Base-by-base conservation (phyloP, 495 filamentous ascomycete species). In the Aspergillus leporis region DNA sequence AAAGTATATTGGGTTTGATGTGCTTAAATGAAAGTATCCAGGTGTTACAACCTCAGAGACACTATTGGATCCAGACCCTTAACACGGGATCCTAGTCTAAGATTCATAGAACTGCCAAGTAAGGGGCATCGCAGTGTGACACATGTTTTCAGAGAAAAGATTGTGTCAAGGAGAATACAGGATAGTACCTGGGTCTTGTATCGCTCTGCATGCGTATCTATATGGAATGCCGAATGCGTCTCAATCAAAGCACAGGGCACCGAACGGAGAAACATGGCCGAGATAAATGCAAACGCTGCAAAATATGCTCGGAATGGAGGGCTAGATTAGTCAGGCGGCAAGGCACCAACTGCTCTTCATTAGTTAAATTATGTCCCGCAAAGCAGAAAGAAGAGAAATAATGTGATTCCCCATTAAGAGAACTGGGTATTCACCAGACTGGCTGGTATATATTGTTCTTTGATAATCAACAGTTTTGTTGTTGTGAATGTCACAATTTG, bases 231-330 rank as follows among this genome's bases (percentile, higher is more conserved):
- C 19, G 38, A 53, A 53, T 53, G 14, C 32, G 21, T 28, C 32
- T 41, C 9, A 19, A 41, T 22, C 13, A 21, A 23, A 40, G 16
- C 36, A 40, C 36, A 40, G 36, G 21, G 2, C 40, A 7, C 6
- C 18, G 21, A 53, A 41, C 13, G 21, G 14, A 53, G 51, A 36
- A 53, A 53, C 32, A 53, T 38, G 16, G 32, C 51, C 51, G 51
- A 53, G 51, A n/a, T 40, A 5, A 13, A 40, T 40, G 34, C 34
- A 53, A 40, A 53, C 32, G 10, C 2, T 53, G 32, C 51, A 53
- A 53, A 53, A 32, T 12, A 19, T 3, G 14, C 18, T 16, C 5
- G 13, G 21, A 4, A 49, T 14, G 28, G 28, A 21, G 30, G 31
- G 3, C 50, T 31, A 52, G 28, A 21, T 36, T 38, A 8, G 19